Evolutionary conservation across 352 stramenopile genomes (phyloP).

Genomic region (Globisporangium okanoganense): DNA sequence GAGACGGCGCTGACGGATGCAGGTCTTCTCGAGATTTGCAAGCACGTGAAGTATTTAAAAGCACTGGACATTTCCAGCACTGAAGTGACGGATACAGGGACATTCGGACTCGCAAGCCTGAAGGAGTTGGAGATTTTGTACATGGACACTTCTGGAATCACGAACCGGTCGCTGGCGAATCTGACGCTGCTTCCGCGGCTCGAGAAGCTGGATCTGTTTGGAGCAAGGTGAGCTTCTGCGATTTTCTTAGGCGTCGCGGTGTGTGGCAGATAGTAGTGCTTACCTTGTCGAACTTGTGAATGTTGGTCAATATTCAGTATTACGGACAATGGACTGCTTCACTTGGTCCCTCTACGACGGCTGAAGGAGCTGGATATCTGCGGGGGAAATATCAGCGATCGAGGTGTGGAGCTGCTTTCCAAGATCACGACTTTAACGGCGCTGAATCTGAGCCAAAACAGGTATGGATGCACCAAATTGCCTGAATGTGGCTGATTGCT

Average conservation of each 20-base stretch:
- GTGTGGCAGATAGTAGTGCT: background rate
- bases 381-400: conserved; percentile 60
- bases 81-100: conserved; percentile 60
- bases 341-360: conserved; percentile 44
- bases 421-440: conserved; percentile 66
- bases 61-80: conserved; percentile 67
- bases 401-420: conserved; percentile 69
- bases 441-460: conserved; percentile 84
- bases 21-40: conserved; percentile 62
- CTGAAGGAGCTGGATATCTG: conserved; percentile 68
- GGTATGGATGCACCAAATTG: conserved; percentile 15
- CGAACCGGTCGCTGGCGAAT: conserved; percentile 53
- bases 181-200: conserved; percentile 50
- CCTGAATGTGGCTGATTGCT: background rate
- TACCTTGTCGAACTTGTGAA: background rate
- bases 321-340: conserved; percentile 63
- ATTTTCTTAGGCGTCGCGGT: background rate
- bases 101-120: conserved; percentile 41
- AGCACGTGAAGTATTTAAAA: conserved; percentile 31
- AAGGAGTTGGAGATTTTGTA: conserved; percentile 53
- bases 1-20: conserved; percentile 62
- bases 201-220: conserved; percentile 69
- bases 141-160: conserved; percentile 62
- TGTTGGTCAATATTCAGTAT: conserved; percentile 26
- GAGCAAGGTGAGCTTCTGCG: conserved; percentile 42